Evolutionary conservation across 331 rosid genomes (phyloP), one percentile per base, ranked within the genome.

Genomic region (Acacia pycnantha): DNA sequence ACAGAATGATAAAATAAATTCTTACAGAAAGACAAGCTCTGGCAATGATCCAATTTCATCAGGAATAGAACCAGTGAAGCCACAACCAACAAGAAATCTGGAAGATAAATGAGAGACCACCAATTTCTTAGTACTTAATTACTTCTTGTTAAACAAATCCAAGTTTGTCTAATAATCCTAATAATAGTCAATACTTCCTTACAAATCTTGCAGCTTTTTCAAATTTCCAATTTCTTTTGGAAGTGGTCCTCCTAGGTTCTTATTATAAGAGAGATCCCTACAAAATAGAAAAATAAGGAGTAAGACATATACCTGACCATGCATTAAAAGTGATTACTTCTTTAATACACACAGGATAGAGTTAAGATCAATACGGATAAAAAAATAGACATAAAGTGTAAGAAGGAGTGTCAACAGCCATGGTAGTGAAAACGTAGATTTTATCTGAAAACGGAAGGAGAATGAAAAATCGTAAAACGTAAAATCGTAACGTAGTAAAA

Each of bases 231-330:
- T 91, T 68, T 86, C 85, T 72, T 1, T n/a, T 53, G 90, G 91
- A 79, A 91, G 86, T 64, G 27, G 21, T 88, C 92, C 93, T 7
- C 58, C 77, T 58, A 91, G 46, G 11, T 33, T 43, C 51, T 47
- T 80, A 83, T 91, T 91, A 85, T 80, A 75, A 75, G 93, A 88
- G 22, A 90, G 85, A 82, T 91, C 89, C 93, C 96, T 91, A 22
- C 68, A 77, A 48, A 74, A 47, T 35, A 43, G 15, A 16, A 48
- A 54, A 24, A 70, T 66, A 13, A 75, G 59, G 70, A 69, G 70
- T 16, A 54, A 56, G 82, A 70, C 40, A 44, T 62, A 27, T 26
- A n/a, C n/a, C n/a, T n/a, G n/a, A n/a, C n/a, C n/a, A n/a, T n/a
- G n/a, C n/a, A n/a, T n/a, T n/a, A n/a, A n/a, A n/a, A n/a, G n/a